A percentile compares a stretch with the other conserved stretches of the same genome.
Conservation (phyloP, 2,329 filamentous ascomycete species). For the Xylariaceae sp. region DNA sequence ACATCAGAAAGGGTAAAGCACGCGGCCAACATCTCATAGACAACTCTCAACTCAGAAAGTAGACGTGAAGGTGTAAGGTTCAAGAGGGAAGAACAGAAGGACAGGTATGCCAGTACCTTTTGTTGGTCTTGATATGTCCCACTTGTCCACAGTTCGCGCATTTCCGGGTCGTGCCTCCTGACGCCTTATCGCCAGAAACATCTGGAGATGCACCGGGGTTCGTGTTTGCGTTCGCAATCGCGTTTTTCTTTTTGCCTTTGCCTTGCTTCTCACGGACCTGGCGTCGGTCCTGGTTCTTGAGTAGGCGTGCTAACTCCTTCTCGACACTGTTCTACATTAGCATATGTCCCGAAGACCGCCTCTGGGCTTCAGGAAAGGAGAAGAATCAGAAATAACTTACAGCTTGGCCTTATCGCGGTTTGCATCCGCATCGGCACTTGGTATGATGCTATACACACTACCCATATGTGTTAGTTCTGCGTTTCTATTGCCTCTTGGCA, state of each 20-base stretch:
- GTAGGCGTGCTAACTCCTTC: conserved; percentile 80
- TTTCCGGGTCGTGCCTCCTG: conserved; percentile 79
- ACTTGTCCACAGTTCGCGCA: conserved; percentile 97
- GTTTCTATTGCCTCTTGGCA: conserved; percentile 25
- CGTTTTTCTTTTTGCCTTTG: conserved; percentile 67
- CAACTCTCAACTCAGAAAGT: background rate
- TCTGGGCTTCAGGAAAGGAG: background rate
- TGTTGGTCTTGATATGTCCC: conserved; percentile 98
- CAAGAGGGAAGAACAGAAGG: conserved; percentile 34
- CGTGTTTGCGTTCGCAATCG: conserved; percentile 9
- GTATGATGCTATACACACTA: conserved; percentile 58
- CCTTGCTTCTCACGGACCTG: conserved; percentile 85
- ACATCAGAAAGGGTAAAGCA: background rate
- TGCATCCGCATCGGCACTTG: conserved; percentile 58
- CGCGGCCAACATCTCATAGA: conserved; percentile 3
- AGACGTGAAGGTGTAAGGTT: conserved; percentile 25
- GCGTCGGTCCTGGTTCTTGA: conserved; percentile 90
- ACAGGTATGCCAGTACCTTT: conserved; percentile 72
- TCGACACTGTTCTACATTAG: conserved; percentile 60
- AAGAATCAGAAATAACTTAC: conserved; percentile 29
- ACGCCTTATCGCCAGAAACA: conserved; percentile 58
- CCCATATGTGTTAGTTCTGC: conserved; percentile 46
- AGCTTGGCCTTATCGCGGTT: conserved; percentile 57
- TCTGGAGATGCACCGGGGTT: conserved; percentile 58
- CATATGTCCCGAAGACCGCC: conserved; percentile 45